Evolutionary conservation across 768 basidiomycete species (phyloP).

Genomic region (Lyophyllum shimeji): DNA sequence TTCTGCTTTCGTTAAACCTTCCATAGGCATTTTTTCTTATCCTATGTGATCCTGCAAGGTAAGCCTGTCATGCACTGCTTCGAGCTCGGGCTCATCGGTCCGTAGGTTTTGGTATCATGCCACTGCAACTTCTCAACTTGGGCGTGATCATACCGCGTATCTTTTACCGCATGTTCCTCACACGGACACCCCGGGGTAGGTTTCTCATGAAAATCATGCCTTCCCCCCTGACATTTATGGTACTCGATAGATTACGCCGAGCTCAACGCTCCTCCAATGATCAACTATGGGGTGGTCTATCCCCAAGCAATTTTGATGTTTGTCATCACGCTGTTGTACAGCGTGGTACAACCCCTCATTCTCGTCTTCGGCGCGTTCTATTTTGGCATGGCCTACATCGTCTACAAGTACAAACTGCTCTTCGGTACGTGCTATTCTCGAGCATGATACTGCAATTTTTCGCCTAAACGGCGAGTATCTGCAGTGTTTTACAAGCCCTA

Average conservation of each 20-base stretch:
- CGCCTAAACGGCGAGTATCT: neutral
- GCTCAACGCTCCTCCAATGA: constrained; percentile 95
- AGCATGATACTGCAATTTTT: neutral
- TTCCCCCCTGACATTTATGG: neutral
- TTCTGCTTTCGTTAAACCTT: constrained; percentile 7
- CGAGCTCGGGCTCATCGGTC: neutral
- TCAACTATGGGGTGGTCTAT: constrained; percentile 97
- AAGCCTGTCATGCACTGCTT: constrained; percentile 8
- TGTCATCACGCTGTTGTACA: constrained; percentile 92
- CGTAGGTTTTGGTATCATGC: constrained; percentile 89
- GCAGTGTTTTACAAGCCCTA: constrained; percentile 98
- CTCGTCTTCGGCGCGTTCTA: constrained; percentile 94
- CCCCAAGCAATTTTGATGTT: constrained; percentile 97
- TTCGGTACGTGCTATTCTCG: constrained; percentile 62
- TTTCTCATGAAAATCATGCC: constrained; percentile 25
- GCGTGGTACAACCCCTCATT: constrained; percentile 93
- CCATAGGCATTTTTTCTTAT: constrained; percentile 75
- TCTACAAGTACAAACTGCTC: constrained; percentile 97
- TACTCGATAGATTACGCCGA: constrained; percentile 80
- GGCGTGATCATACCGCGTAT: constrained; percentile 83
- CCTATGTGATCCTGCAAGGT: constrained; percentile 86
- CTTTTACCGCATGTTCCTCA: constrained; percentile 72
- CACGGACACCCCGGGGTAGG: constrained; percentile 94
- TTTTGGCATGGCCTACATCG: constrained; percentile 93
- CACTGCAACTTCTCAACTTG: constrained; percentile 89